Evolutionary conservation across 78 protist species (phyloP), one percentile per base, ranked within the genome.

Genomic region (Bodo saltans): DNA sequence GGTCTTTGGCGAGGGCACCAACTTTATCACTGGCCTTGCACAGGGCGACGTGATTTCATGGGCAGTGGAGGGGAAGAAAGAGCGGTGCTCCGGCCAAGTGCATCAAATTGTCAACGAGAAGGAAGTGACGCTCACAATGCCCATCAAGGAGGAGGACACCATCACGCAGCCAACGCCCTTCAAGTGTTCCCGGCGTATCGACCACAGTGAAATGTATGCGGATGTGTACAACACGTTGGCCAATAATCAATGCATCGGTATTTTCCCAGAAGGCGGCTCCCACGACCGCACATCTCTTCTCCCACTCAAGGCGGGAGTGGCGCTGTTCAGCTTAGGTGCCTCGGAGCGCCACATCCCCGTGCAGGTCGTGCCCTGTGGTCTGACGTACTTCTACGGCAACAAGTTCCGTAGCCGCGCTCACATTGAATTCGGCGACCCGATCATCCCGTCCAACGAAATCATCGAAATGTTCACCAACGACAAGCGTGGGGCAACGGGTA

Each of bases 201-300:
- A 87, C 81, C 81, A 79, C 28, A 1, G 33, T 27, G 70, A 0
- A 17, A 38, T 68, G 71, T 87, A 38, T 42, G 28, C 3, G 33
- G 0, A 3, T 1, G 90, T 87, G 67, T 40, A 3, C 79, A 47
- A 42, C 41, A 28, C 42, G 32, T 83, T 87, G 41, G 28, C 0
- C 32, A 11, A 32, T 27, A 72, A 67, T 30, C 74, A 60, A 70
- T 21, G 72, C 68, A 28, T 87, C 68, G 90, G 87, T 80, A 83
- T 87, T 73, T 87, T 83, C 76, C 87, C 90, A 0, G 90, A 87
- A 41, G 90, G 90, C 17, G 87, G 86, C 29, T 74, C 84, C 38
- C 90, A 87, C 75, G 90, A 87, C 70, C 42, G 53, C 12, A 4
- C 87, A n/a, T 0, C 0, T 39, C 83, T 87, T 72, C 74, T 83